These are phyloP conservation scores for Stenogyne calaminthoides DNA, from an alignment of 305 asterid species.

Conservation along the genomic window DNA sequence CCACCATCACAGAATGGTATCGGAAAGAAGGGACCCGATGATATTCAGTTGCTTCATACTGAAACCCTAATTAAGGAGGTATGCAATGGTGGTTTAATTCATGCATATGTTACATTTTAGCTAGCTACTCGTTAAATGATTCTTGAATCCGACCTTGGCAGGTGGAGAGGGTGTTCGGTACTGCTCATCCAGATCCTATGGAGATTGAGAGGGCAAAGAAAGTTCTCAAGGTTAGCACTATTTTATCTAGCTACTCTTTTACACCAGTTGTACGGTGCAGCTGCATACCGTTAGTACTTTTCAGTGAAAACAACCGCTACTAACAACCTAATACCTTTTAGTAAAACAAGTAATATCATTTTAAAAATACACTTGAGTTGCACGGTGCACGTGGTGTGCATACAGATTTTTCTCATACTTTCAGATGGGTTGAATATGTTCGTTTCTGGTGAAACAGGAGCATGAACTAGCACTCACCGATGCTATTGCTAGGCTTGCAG, in stretches of 20 bases:
- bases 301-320: too few species aligned
- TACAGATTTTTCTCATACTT: neutral
- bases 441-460: constrained; percentile 49
- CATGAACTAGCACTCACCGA: constrained; percentile 82
- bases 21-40: constrained; percentile 56
- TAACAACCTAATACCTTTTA: too few species aligned
- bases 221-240: constrained; percentile 68
- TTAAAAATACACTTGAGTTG: too few species aligned
- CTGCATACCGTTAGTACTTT: too few species aligned
- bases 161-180: constrained; percentile 79
- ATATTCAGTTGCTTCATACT: constrained; percentile 66
- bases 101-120: neutral
- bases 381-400: too few species aligned
- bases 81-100: constrained; percentile 15
- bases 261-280: too few species aligned
- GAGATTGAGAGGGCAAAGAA: constrained; percentile 85
- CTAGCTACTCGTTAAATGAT: constrained; percentile 24
- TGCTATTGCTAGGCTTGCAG: constrained; percentile 74
- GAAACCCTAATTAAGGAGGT: constrained; percentile 67
- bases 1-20: constrained; percentile 61
- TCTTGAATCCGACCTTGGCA: constrained; percentile 30
- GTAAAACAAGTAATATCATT: too few species aligned
- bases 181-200: constrained; percentile 63
- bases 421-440: constrained; percentile 13
- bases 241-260: too few species aligned